phyloP scores from a whole-genome alignment of 1,284 basidiomycete species.

The Irpex rosettiformis region DNA sequence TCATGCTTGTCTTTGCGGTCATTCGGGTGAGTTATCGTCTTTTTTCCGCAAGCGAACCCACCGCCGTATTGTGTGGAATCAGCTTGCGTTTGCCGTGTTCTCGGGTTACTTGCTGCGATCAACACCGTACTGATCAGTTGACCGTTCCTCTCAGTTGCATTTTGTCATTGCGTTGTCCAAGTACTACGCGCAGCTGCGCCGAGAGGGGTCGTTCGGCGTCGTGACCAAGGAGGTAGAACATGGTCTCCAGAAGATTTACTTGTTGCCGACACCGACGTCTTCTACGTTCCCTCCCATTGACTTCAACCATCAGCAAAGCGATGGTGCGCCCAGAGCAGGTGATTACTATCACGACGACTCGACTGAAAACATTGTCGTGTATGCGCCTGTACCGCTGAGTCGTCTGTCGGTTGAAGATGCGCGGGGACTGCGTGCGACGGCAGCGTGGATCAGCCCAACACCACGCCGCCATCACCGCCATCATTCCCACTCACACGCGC shows the following conservation, averaged over 20 bases:
- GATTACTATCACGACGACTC: conserved; percentile 9
- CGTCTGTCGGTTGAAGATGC: conserved; percentile 49
- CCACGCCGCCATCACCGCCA: conserved; percentile 19
- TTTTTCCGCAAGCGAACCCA: no score
- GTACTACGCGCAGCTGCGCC: conserved; percentile 53
- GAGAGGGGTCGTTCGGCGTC: conserved; percentile 19
- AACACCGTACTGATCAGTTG: conserved; percentile 7
- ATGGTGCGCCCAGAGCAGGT: background rate
- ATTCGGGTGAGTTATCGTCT: conserved; percentile 47
- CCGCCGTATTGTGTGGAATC: background rate
- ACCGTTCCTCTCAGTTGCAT: conserved; percentile 49
- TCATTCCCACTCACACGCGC: conserved; percentile 19
- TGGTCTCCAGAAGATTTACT: conserved; percentile 41
- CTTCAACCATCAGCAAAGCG: conserved; percentile 13
- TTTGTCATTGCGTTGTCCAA: conserved; percentile 67
- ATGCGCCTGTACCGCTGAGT: conserved; percentile 61
- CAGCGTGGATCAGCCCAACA: conserved; percentile 56
- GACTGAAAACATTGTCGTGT: conserved; percentile 41
- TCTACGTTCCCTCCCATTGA: conserved; percentile 12
- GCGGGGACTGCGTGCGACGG: conserved; percentile 53
- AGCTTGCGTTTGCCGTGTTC: background rate
- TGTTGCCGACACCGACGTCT: conserved; percentile 41
- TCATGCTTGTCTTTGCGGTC: conserved; percentile 60
- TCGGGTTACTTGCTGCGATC: background rate
- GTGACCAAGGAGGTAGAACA: conserved; percentile 19